Base-by-base conservation (phyloP, 73 alveolate genomes). In the Symbiodinium natans region DNA sequence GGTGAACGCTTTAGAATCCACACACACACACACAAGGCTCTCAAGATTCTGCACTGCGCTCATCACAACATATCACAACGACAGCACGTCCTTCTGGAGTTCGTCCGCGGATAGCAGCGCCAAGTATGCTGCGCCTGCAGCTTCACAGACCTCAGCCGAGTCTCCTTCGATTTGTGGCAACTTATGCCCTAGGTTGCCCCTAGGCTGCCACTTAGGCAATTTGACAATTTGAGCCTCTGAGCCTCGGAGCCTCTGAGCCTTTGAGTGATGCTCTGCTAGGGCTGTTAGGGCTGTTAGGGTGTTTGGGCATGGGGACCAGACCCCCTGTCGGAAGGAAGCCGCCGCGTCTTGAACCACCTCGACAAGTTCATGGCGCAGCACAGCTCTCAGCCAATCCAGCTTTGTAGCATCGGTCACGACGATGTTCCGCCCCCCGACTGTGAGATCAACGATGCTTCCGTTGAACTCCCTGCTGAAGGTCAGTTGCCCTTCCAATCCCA, bases 401-500 rank as follows among this genome's bases (percentile, higher is more conserved):
- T 88, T 88, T n/a, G 95, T 88, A 19, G 85, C 86, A 38, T 88
- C 95, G 8, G 95, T 88, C 74, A 88, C 95, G 3, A 68, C 80
- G 86, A 59, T 48, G 74, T 23, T 23, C 74, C 86, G 77, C 29
- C 95, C 95, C 9, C 73, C 86, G 33, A 83, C 73, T 56, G 77
- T 88, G 73, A 88, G 95, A 7, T 63, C 68, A 25, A 88, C 95
- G 59, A 68, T 56, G 73, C 71, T 63, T 15, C 95, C 95, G 1
- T 59, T 63, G 19, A 83, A 41, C 95, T 39, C 74, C 33, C 95
- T 33, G 74, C 95, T 88, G 86, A 88, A 88, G 74, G 95, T 88
- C 86, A 88, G 95, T 77, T 88, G 95, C 34, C 95, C 95, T 63
- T 88, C 95, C 71, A 88, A 56, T 21, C 95, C 95, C 86, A 88